Conservation (phyloP, 306 rosid genomes). For the Adenanthera pavonina region DNA sequence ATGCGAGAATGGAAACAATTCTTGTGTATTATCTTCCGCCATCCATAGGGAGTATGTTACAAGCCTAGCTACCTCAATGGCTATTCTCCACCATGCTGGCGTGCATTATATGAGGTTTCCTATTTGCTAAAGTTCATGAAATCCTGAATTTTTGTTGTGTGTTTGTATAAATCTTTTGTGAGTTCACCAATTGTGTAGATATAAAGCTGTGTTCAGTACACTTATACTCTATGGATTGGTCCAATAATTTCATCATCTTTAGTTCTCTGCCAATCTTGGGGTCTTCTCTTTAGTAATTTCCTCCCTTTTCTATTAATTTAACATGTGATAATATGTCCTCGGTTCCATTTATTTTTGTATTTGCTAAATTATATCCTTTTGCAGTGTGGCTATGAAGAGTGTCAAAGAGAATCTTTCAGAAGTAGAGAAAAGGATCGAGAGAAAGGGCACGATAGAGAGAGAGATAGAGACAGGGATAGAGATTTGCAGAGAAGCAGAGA, state of each 20-base stretch:
- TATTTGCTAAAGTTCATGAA: neutral
- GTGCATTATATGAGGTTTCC: neutral
- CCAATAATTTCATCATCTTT: neutral
- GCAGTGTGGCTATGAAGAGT: constrained; percentile 59
- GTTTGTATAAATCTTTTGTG: neutral
- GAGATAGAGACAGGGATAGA: constrained; percentile 36
- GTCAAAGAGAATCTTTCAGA: constrained; percentile 79
- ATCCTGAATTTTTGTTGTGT: neutral
- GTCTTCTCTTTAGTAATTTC: neutral
- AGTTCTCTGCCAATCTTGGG: neutral
- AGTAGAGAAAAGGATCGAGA: constrained; percentile 89
- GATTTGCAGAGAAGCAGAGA: constrained; percentile 46
- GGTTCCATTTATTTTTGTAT: neutral
- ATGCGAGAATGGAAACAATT: no score
- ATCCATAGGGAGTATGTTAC: no score
- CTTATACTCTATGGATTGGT: neutral
- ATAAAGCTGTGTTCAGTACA: neutral
- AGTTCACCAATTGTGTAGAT: neutral
- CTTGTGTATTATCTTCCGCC: no score
- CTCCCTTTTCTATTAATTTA: neutral
- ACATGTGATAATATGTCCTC: neutral
- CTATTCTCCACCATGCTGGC: neutral
- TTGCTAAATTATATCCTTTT: neutral
- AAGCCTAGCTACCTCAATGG: no score
- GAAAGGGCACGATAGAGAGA: constrained; percentile 64